phyloP scores from a whole-genome alignment of 495 filamentous ascomycete genomes.

The Xylaria cubensis region DNA sequence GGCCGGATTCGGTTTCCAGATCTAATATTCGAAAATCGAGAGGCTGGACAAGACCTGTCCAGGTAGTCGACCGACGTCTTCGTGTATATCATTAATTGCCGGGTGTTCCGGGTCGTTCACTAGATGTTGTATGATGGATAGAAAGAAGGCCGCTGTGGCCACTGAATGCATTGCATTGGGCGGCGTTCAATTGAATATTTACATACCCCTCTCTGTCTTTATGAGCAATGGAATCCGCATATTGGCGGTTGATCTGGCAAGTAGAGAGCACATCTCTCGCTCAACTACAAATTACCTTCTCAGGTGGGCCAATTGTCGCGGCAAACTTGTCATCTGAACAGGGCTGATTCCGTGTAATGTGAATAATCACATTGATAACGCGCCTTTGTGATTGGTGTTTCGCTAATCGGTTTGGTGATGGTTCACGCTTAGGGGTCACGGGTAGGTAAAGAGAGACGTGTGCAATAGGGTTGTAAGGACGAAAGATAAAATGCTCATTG shows the following conservation, averaged over 20 bases:
- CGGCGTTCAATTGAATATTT: conserved; percentile 25
- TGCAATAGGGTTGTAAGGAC: background rate
- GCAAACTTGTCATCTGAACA: background rate
- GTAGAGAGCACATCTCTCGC: background rate
- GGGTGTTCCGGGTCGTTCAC: conserved; percentile 7
- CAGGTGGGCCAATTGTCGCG: background rate
- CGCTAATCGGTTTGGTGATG: background rate
- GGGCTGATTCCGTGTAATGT: background rate
- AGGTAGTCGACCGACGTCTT: background rate
- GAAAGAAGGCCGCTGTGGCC: conserved; percentile 28
- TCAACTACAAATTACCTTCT: background rate
- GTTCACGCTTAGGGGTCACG: background rate
- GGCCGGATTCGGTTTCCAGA: conserved; percentile 90
- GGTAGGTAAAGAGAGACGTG: background rate
- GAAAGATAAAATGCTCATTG: background rate
- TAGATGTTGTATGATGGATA: conserved; percentile 24
- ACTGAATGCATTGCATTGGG: conserved; percentile 29
- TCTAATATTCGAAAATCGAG: conserved; percentile 45
- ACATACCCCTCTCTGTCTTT: conserved; percentile 3
- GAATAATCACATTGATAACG: background rate
- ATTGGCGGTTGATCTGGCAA: background rate
- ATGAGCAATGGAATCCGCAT: conserved; percentile 2
- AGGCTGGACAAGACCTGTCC: background rate
- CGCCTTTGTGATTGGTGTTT: background rate
- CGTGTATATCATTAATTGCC: conserved; percentile 20